A percentile compares a stretch with the other conserved stretches of the same genome.
Conservation (phyloP, 306 rosid species). For the Rubus parviflorus region DNA sequence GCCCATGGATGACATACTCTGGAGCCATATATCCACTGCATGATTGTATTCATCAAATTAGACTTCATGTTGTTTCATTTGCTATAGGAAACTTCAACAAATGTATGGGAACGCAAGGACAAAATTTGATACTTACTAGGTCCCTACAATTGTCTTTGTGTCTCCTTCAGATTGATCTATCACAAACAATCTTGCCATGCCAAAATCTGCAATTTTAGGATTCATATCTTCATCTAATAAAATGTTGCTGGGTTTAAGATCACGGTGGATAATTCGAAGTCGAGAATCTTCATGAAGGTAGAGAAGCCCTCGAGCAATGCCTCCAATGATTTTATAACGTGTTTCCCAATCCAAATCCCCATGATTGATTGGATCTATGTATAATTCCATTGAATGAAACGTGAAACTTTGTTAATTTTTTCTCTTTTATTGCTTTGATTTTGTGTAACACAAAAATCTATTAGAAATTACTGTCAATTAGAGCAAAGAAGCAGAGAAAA, state of each 20-base stretch:
- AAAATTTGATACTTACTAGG: slow-evolving; percentile 38
- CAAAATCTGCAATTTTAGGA: slow-evolving; percentile 51
- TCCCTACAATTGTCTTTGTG: slow-evolving; percentile 41
- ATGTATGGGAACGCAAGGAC: background rate
- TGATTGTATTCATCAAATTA: background rate
- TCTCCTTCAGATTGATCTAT: slow-evolving; percentile 29
- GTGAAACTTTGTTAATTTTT: background rate
- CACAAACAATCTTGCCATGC: slow-evolving; percentile 40
- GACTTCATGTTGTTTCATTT: background rate
- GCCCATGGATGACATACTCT: background rate
- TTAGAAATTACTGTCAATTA: background rate
- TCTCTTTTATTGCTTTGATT: background rate
- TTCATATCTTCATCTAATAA: slow-evolving; percentile 36
- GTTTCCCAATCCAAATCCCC: background rate
- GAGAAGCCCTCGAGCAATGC: slow-evolving; percentile 42
- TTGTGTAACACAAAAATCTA: background rate
- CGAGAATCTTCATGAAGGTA: slow-evolving; percentile 56
- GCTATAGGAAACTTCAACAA: background rate
- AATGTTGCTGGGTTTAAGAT: slow-evolving; percentile 46
- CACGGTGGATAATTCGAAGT: slow-evolving; percentile 43
- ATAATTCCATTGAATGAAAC: background rate
- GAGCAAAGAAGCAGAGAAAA: background rate
- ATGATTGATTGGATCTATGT: slow-evolving; percentile 25
- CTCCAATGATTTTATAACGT: slow-evolving; percentile 30
- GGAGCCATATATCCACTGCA: slow-evolving; percentile 34